Percentiles rank a stretch among this genome's conserved stretches.
These are phyloP conservation scores for Lupinus albus DNA, from an alignment of 306 rosid genomes.

Conservation along the genomic window DNA sequence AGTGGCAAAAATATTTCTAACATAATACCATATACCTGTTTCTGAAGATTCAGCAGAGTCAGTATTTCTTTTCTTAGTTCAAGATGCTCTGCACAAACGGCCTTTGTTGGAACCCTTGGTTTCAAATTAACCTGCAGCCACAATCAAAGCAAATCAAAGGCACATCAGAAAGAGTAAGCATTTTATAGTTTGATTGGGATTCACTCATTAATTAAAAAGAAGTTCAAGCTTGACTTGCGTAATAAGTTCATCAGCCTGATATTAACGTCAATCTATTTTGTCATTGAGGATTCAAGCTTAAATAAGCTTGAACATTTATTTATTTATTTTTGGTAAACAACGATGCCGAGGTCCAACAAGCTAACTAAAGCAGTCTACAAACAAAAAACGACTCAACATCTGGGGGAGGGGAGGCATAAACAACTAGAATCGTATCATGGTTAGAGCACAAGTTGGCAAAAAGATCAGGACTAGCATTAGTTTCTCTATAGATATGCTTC, in stretches of 20 bases:
- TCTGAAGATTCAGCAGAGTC: slow-evolving; percentile 92
- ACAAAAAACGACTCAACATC: too few species aligned
- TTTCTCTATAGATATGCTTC: too few species aligned
- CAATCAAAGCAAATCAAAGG: slow-evolving; percentile 17
- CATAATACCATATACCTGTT: slow-evolving; percentile 62
- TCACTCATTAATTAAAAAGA: not conserved
- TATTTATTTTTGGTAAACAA: too few species aligned
- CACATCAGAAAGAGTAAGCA: not conserved
- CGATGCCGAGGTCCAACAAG: too few species aligned
- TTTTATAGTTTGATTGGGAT: slow-evolving; percentile 17
- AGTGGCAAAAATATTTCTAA: slow-evolving; percentile 19
- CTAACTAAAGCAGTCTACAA: too few species aligned
- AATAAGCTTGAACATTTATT: slow-evolving; percentile 8
- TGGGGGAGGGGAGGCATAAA: too few species aligned
- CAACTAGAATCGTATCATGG: too few species aligned
- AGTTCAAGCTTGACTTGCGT: slow-evolving; percentile 13
- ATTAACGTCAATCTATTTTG: not conserved
- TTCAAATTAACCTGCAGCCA: slow-evolving; percentile 77
- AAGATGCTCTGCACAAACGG: slow-evolving; percentile 96
- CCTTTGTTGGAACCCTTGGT: slow-evolving; percentile 96
- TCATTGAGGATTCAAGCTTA: slow-evolving; percentile 11
- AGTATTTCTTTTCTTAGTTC: slow-evolving; percentile 93
- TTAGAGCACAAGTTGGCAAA: too few species aligned
- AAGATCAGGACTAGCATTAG: too few species aligned
- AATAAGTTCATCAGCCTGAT: slow-evolving; percentile 1